phyloP scores from a whole-genome alignment of 208 protist genomes.

The Leptomonas seymouri region DNA sequence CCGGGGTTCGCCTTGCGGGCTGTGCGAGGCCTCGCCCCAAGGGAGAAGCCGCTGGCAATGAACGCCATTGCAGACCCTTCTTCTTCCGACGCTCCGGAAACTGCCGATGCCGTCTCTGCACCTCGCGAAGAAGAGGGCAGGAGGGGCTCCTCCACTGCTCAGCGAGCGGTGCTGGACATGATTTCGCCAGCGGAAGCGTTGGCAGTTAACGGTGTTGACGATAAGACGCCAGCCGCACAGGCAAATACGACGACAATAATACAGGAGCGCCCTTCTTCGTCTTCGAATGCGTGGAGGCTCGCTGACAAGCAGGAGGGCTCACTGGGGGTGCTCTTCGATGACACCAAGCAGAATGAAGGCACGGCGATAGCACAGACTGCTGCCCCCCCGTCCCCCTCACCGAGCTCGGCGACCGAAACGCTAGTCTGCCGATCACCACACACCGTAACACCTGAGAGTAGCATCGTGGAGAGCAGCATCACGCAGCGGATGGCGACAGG shows the following conservation, averaged over 20 bases:
- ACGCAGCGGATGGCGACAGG: too few relatives aligned
- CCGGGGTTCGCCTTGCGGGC: too few relatives aligned
- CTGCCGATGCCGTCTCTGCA: too few relatives aligned
- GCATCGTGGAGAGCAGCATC: not conserved
- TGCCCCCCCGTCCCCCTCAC: not conserved
- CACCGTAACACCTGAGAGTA: not conserved
- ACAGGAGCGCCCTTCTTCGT: not conserved
- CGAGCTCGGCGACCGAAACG: not conserved
- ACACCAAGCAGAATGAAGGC: not conserved
- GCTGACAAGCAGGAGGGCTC: conserved; percentile 13
- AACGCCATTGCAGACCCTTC: too few relatives aligned
- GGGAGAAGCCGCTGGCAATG: too few relatives aligned
- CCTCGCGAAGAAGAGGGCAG: too few relatives aligned
- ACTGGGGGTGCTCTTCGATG: conserved; percentile 3
- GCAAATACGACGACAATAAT: not conserved
- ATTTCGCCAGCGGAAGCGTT: too few relatives aligned
- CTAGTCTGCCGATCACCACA: not conserved
- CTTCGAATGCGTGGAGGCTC: conserved; percentile 10
- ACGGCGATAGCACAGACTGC: not conserved
- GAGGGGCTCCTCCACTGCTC: too few relatives aligned
- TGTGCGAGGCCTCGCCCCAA: too few relatives aligned
- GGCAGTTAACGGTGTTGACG: too few relatives aligned
- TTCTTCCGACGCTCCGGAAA: too few relatives aligned
- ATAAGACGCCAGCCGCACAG: not conserved
- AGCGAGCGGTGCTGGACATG: too few relatives aligned